phyloP scores from a whole-genome alignment of 106 monocot genomes.

The Allium sativum region DNA sequence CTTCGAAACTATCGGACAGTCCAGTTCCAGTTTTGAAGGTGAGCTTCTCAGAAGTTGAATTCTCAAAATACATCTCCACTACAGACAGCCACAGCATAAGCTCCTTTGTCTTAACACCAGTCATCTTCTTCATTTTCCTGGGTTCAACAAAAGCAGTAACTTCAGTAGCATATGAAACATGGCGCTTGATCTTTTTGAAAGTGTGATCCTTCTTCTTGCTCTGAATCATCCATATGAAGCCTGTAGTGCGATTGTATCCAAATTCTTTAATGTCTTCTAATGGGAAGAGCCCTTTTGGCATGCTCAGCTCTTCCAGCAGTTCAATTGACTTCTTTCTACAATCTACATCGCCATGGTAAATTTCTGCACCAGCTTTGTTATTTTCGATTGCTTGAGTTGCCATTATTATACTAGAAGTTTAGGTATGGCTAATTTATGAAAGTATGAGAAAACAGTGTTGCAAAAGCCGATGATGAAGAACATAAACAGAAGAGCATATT shows the following conservation, averaged over 20 bases:
- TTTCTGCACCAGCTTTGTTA: constrained; percentile 6
- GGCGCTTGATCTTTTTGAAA: background rate
- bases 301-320: background rate
- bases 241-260: constrained; percentile 3
- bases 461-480: background rate
- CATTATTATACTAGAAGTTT: background rate
- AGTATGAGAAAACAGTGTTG: background rate
- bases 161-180: constrained; percentile 3
- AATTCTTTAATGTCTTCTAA: background rate
- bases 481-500: too few species aligned
- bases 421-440: too few species aligned
- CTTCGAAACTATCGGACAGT: constrained; percentile 10
- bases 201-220: too few species aligned
- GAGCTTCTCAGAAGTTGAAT: constrained; percentile 3
- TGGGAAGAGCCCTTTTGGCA: background rate
- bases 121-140: constrained; percentile 8
- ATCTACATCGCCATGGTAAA: background rate
- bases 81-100: constrained; percentile 9
- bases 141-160: too few species aligned
- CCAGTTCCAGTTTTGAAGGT: constrained; percentile 13
- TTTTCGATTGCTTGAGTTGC: constrained; percentile 11
- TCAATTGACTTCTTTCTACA: constrained; percentile 3
- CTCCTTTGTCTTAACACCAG: constrained; percentile 13
- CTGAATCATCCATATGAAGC: constrained; percentile 7
- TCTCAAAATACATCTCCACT: constrained; percentile 8